A percentile compares a stretch with the other conserved stretches of the same genome.
Evolutionary conservation across 805 yeast species (phyloP).

Genomic region (Geotrichum ghanense): DNA sequence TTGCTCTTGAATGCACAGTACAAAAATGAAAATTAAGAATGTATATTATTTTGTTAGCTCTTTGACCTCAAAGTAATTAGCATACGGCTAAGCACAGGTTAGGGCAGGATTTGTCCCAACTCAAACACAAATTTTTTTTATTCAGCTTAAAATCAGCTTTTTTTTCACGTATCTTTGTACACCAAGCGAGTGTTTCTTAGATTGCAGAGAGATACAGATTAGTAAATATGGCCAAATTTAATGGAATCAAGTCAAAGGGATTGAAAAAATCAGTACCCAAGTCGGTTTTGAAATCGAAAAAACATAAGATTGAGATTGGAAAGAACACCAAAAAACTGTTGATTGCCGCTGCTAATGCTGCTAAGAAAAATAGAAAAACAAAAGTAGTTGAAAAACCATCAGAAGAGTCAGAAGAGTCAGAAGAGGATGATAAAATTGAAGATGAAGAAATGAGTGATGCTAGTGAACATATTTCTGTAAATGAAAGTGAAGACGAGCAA

Average conservation of each 20-base stretch:
- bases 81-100: background rate
- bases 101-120: background rate
- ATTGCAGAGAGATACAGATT: background rate
- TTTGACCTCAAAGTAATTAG: too few relatives aligned
- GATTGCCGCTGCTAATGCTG: conserved; percentile 1
- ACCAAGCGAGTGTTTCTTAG: too few relatives aligned
- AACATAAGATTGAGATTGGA: background rate
- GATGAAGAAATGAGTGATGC: background rate
- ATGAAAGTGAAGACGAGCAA: background rate
- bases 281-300: background rate
- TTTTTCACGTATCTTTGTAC: too few relatives aligned
- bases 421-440: background rate
- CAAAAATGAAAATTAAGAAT: too few relatives aligned
- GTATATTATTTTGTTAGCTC: too few relatives aligned
- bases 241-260: background rate
- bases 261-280: background rate
- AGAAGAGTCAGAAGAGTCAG: background rate
- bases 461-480: background rate
- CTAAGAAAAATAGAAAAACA: background rate
- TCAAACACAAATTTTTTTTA: background rate
- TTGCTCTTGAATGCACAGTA: too few relatives aligned
- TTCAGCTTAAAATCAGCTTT: too few relatives aligned
- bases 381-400: background rate
- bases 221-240: background rate
- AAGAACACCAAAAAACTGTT: background rate